These are phyloP conservation scores for Flaveria floridana DNA, from an alignment of 140 eudicot genomes.

Conservation along the genomic window DNA sequence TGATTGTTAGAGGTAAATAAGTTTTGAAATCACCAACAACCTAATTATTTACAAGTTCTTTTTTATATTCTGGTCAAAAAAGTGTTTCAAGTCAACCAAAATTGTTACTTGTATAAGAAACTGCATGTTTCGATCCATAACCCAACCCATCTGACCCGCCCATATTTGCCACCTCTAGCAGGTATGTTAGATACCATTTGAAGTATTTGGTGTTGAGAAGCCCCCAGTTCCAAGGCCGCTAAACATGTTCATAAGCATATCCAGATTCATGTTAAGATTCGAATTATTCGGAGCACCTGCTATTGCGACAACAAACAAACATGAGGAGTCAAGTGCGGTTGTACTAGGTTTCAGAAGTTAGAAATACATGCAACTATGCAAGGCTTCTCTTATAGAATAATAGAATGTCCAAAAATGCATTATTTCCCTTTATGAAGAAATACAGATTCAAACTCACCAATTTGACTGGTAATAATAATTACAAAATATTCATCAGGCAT, in stretches of 20 bases:
- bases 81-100: neutral
- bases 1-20: neutral
- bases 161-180: neutral
- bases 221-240: conserved; percentile 73
- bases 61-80: neutral
- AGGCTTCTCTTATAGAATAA: neutral
- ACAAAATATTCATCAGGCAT: neutral
- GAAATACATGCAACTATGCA: neutral
- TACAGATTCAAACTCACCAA: neutral
- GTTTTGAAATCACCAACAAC: neutral
- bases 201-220: conserved; percentile 38
- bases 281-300: conserved; percentile 48
- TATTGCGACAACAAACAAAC: neutral
- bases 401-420: neutral
- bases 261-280: conserved; percentile 61
- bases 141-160: conserved; percentile 8
- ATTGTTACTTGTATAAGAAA: neutral
- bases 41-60: neutral
- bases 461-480: neutral
- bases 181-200: conserved; percentile 41
- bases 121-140: neutral
- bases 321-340: conserved; percentile 8
- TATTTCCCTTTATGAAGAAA: neutral
- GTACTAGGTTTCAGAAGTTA: neutral
- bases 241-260: conserved; percentile 79